These are phyloP conservation scores for Sporothrix protearum DNA, from an alignment of 2,329 filamentous ascomycete genomes.

Conservation along the genomic window DNA sequence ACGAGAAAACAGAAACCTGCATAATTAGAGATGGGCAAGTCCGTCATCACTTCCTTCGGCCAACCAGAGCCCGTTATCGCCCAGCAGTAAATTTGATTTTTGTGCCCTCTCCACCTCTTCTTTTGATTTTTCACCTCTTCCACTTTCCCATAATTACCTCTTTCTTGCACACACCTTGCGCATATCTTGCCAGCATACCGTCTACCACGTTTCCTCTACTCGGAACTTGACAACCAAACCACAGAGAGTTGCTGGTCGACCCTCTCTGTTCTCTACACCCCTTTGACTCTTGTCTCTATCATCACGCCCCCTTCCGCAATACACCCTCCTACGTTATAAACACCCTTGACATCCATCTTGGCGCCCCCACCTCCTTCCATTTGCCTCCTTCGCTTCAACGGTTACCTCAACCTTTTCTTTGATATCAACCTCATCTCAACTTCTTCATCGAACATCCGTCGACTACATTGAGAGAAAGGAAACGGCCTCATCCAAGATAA, in stretches of 20 bases:
- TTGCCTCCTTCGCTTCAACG: slow-evolving; percentile 11
- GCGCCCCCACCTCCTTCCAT: slow-evolving; percentile 14
- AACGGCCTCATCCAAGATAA: slow-evolving; percentile 20
- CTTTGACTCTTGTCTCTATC: not conserved
- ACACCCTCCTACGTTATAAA: not conserved
- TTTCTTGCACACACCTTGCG: not conserved
- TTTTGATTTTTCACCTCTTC: not conserved
- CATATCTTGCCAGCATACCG: not conserved
- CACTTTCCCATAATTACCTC: not conserved
- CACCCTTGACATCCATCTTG: not conserved
- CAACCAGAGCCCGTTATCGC: slow-evolving; percentile 16
- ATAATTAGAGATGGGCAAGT: slow-evolving; percentile 10
- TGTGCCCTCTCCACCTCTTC: not conserved
- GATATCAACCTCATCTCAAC: not conserved
- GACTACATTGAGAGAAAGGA: not conserved
- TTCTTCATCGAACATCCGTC: not conserved
- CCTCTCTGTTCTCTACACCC: not conserved
- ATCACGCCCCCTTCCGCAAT: not conserved
- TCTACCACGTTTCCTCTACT: not conserved
- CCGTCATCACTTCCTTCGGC: not conserved
- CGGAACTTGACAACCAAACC: not conserved
- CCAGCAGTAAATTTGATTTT: not conserved
- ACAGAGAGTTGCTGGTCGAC: not conserved
- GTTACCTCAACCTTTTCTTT: slow-evolving; percentile 9
- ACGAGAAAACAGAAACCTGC: not conserved